A percentile compares a stretch with the other conserved stretches of the same genome.
Conservation (phyloP, 73 alveolate species). For the Symbiodinium natans region DNA sequence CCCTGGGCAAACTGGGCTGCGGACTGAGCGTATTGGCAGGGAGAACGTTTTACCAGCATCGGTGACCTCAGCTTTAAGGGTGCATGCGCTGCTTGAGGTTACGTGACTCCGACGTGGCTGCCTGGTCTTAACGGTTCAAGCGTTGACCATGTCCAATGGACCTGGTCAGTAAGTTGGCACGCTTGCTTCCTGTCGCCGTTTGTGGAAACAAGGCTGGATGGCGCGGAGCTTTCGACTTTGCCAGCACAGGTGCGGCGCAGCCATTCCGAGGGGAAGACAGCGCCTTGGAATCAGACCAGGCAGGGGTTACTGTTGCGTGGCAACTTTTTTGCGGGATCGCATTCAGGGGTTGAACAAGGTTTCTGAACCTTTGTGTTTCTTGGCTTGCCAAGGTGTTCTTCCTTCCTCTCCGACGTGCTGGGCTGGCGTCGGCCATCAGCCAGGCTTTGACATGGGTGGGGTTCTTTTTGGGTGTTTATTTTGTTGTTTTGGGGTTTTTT, state of each 20-base stretch:
- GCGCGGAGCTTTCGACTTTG: conserved; percentile 22
- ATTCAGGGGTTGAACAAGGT: no score
- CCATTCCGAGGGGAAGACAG: conserved; percentile 62
- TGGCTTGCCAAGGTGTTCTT: conserved; percentile 53
- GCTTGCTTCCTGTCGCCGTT: no score
- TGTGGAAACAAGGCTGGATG: background rate
- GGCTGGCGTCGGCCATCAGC: conserved; percentile 84
- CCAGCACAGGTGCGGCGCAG: conserved; percentile 63
- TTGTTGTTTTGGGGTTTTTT: no score
- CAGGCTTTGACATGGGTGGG: no score
- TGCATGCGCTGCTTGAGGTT: background rate
- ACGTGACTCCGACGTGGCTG: conserved; percentile 65
- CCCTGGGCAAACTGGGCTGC: conserved; percentile 71
- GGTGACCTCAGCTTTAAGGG: background rate
- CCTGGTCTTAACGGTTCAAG: no score
- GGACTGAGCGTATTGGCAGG: background rate
- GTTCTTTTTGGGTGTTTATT: no score
- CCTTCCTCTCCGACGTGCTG: conserved; percentile 49
- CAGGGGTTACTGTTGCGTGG: no score
- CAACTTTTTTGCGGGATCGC: no score
- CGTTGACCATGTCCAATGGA: no score
- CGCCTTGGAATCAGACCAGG: background rate
- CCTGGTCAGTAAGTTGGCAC: no score
- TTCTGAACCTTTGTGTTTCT: background rate
- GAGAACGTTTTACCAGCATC: background rate